These are phyloP conservation scores for Moesziomyces aphidis DNA, from an alignment of 1,284 basidiomycete species.

Conservation along the genomic window DNA sequence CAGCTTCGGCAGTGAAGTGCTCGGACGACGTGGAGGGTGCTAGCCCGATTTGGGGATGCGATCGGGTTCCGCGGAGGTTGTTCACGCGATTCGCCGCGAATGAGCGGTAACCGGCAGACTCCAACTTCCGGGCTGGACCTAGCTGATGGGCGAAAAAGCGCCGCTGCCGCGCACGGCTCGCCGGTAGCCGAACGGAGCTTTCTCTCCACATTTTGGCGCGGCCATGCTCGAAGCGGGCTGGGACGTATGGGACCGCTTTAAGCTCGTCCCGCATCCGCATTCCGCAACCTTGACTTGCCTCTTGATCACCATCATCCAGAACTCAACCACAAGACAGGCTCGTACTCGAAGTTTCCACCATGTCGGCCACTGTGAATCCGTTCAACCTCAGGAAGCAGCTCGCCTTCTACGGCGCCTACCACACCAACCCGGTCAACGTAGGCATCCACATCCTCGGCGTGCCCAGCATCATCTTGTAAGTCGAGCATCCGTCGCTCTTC, in stretches of 20 bases:
- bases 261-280: background rate
- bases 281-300: background rate
- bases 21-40: background rate
- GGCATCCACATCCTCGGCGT: slow-evolving; percentile 61
- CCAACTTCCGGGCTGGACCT: background rate
- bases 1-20: no score
- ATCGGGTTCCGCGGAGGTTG: background rate
- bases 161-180: no score
- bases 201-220: background rate
- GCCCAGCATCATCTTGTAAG: slow-evolving; percentile 57
- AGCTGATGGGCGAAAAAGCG: background rate
- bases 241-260: no score
- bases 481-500: background rate
- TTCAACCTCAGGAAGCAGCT: slow-evolving; percentile 56
- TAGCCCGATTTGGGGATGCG: background rate
- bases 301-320: background rate
- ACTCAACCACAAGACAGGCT: no score
- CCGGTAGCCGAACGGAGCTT: background rate
- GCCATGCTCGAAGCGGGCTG: background rate
- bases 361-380: slow-evolving; percentile 54
- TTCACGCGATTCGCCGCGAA: background rate
- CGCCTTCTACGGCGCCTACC: slow-evolving; percentile 63
- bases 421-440: slow-evolving; percentile 59
- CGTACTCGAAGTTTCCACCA: slow-evolving; percentile 1
- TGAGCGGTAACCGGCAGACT: background rate